phyloP scores from a whole-genome alignment of 805 yeast genomes.

The Cyberlindnera nakhonratchasimensis region DNA sequence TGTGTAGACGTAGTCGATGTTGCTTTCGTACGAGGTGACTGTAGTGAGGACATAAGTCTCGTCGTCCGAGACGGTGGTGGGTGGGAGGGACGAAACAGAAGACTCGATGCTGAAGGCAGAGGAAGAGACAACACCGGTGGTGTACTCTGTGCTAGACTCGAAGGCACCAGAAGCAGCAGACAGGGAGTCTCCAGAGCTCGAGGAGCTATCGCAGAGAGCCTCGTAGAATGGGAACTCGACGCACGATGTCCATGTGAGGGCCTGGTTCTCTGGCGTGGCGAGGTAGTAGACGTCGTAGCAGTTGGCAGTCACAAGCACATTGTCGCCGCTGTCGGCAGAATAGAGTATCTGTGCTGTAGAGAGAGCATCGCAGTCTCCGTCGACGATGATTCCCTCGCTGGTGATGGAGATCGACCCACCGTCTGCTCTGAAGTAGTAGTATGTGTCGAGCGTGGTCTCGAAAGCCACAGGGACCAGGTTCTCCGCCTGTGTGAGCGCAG shows the following conservation, averaged over 20 bases:
- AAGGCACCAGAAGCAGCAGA: no score
- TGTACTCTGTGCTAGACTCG: slow-evolving; percentile 9
- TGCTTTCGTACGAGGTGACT: slow-evolving; percentile 17
- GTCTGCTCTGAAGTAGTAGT: slow-evolving; percentile 24
- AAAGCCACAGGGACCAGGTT: slow-evolving; percentile 18
- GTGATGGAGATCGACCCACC: slow-evolving; percentile 10
- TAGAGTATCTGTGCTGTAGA: slow-evolving; percentile 24
- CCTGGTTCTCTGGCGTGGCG: slow-evolving; percentile 13
- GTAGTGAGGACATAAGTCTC: slow-evolving; percentile 19
- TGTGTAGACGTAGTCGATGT: slow-evolving; percentile 15
- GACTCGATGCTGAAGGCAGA: slow-evolving; percentile 2
- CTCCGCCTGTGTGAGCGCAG: slow-evolving; percentile 23
- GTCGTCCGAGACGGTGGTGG: slow-evolving; percentile 7
- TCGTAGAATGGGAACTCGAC: slow-evolving; percentile 27
- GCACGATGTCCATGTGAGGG: slow-evolving; percentile 24
- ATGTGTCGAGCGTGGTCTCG: slow-evolving; percentile 16
- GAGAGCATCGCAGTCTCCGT: slow-evolving; percentile 18
- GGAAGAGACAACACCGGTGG: slow-evolving; percentile 5
- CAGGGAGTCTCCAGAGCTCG: background rate
- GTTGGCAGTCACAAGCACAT: slow-evolving; percentile 23
- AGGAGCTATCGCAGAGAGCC: slow-evolving; percentile 14
- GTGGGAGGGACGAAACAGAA: slow-evolving; percentile 7
- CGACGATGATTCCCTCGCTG: slow-evolving; percentile 18
- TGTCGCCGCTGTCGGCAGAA: slow-evolving; percentile 13
- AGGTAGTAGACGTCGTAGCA: slow-evolving; percentile 25